Evolutionary conservation across 1,139 yeast species (phyloP), one percentile per base, ranked within the genome.

Genomic region (Saccharomyces uvarum): DNA sequence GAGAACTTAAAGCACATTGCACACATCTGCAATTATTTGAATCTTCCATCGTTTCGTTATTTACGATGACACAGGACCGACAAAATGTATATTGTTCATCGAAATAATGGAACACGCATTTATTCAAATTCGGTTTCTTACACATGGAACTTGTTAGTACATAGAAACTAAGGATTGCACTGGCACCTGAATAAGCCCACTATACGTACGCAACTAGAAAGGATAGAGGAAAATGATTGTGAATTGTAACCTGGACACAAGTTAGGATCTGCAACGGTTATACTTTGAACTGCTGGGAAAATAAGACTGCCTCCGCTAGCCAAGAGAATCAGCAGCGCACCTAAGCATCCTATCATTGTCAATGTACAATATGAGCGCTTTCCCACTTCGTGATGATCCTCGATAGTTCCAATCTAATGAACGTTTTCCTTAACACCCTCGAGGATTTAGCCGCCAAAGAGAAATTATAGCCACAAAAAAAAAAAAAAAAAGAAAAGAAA

Each of bases 1-100:
- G 46, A 6, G 59, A 53, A 3, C 50, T 50, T n/a, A 59, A 14
- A 7, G 56, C 54, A 51, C 66, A 63, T 47, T 60, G 59, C 9
- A 61, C 46, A 54, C 66, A 63, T 11, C 52, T 57, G 53, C 65
- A 63, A 33, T 60, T 60, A 26, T 60, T 56, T 2, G 51, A 48
- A 51, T 56, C 60, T 29, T 56, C 50, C 14, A 55, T 47, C 16
- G 55, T 52, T 9, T 50, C 51, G 8, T 50, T 47, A 28, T 61
- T 57, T 4, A 58, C 54, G 16, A 58, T 48, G 14, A 59, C 52
- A 52, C 66, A 63, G 7, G 57, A 49, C 3, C 50, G 38, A 51
- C 66, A 63, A 27, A 52, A 53, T 8, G 54, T 48, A 13, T 53
- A 51, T n/a, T 52, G 56, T n/a, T 47, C 41, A 16, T 52, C 56